Conservation (phyloP, 2,329 filamentous ascomycete species). For the Boeremia lycopersici region DNA sequence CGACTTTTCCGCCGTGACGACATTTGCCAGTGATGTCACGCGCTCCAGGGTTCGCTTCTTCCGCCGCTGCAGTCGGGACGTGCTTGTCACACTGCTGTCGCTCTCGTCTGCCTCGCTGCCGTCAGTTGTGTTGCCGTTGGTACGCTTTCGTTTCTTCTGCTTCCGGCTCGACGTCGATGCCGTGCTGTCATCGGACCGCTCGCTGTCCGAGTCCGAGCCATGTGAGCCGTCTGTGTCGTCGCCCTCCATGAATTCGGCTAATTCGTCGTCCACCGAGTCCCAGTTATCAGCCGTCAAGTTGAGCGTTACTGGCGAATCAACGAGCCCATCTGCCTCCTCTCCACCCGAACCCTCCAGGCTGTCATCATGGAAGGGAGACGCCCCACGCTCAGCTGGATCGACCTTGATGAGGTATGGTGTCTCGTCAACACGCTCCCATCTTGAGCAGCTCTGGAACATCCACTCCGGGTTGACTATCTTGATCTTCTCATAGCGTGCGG, state of each 20-base stretch:
- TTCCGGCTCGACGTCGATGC: slow-evolving; percentile 28
- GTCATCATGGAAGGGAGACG: slow-evolving; percentile 48
- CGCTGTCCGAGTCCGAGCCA: slow-evolving; percentile 43
- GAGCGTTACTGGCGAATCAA: slow-evolving; percentile 31
- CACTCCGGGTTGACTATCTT: slow-evolving; percentile 92
- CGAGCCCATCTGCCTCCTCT: slow-evolving; percentile 41
- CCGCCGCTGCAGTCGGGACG: slow-evolving; percentile 53
- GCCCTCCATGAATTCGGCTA: slow-evolving; percentile 72
- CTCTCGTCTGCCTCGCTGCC: slow-evolving; percentile 50
- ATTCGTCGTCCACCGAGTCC: slow-evolving; percentile 68
- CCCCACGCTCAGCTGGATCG: slow-evolving; percentile 65
- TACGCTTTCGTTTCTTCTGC: slow-evolving; percentile 46
- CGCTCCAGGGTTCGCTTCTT: slow-evolving; percentile 56
- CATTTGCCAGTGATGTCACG: slow-evolving; percentile 55
- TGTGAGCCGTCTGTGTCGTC: slow-evolving; percentile 43
- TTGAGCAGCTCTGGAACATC: slow-evolving; percentile 82
- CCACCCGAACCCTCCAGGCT: slow-evolving; percentile 49
- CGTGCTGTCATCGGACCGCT: slow-evolving; percentile 39
- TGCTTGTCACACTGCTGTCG: slow-evolving; percentile 44
- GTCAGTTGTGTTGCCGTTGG: slow-evolving; percentile 34
- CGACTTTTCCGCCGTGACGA: slow-evolving; percentile 47
- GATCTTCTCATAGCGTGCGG: slow-evolving; percentile 77
- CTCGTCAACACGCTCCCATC: slow-evolving; percentile 83
- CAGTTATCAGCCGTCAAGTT: slow-evolving; percentile 46
- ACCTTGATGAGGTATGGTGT: slow-evolving; percentile 78